Evolutionary conservation across 352 stramenopile genomes (phyloP), one percentile per base, ranked within the genome.

Genomic region (Phytophthora pluvialis): DNA sequence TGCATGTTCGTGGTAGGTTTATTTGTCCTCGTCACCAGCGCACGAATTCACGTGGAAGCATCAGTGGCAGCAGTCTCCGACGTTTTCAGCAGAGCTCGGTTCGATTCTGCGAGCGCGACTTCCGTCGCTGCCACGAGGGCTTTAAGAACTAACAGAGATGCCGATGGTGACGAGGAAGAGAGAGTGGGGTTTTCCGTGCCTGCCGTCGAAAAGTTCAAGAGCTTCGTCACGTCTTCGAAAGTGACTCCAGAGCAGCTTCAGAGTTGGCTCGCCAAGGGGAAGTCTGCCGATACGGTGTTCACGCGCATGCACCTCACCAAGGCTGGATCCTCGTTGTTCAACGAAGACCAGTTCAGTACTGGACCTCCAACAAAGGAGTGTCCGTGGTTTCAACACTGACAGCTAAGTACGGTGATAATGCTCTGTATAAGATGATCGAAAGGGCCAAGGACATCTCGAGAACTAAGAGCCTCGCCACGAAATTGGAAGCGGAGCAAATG

Each of bases 271-370:
- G 28, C 15, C 1, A 32, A 56, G 7, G 33, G 33, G 3, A 45
- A 46, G 35, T 26, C 48, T 12, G 33, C 21, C 13, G 48, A 56
- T 16, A 45, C 33, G 4, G 48, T 45, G 13, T 56, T 46, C 25
- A 36, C n/a, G 25, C 48, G 48, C 13, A 26, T 45, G 47, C 6
- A 55, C 1, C 48, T 56, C 2, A 35, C 3, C 8, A 56, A 46
- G 5, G n/a, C 7, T n/a, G 7, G 21, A 2, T 12, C 3, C 1
- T 6, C 0, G 10, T 2, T 56, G 1, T 35, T 56, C 9, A 2
- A 16, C 4, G 13, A 35, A 10, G 9, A 33, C 13, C 13, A 25
- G 15, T 45, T 56, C 3, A 1, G 1, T 33, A 16, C 12, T 1
- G 28, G 15, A 39, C 26, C 7, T 18, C 11, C 4, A 6, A 38